Base-by-base conservation (phyloP, 1,284 basidiomycete genomes). In the Tilletiopsis washingtonensis region DNA sequence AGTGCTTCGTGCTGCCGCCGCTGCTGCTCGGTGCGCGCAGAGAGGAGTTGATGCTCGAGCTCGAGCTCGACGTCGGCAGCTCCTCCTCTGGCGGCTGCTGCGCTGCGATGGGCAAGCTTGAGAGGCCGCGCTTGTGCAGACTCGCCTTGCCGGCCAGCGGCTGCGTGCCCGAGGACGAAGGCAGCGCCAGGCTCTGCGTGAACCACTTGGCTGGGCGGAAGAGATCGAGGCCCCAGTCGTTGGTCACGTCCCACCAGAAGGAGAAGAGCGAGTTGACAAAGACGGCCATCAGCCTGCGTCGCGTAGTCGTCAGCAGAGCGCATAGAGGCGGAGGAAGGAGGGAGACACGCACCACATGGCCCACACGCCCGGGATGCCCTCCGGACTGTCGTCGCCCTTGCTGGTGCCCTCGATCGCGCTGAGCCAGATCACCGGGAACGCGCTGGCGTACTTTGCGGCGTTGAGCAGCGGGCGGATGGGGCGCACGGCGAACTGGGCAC, bases 171-270 rank as follows among this genome's bases (percentile, higher is more conserved):
- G 0, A 52, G 57, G 7, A 52, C 51, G 1, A 59, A 17, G 49
- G 49, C n/a, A 34, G 29, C 1, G 45, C 38, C n/a, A n/a, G n/a
- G n/a, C n/a, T n/a, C n/a, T n/a, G n/a, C n/a, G n/a, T n/a, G n/a
- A n/a, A n/a, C 53, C 68, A 51, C 7, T 62, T 58, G 3, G 23
- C 29, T 20, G 49, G 53, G 20, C 55, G 79, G 51, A 96, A 77
- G 24, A 96, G 75, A 39, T 84, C 81, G 41, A 98, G 78, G 0
- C 94, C 94, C 93, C 93, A 99, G 74, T 99, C 94, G 71, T 96
- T 89, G 40, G 88, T 90, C 27, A 98, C 81, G 74, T 98, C 94
- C 94, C 94, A 99, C 88, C 90, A 99, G 74, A 94, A 97, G 5
- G 90, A 93, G 75, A 89, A 99, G 40, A 88, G 74, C 1, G 91